Evolutionary conservation across 2,329 filamentous ascomycete genomes (phyloP).

Genomic region (Corinectria fuckeliana): DNA sequence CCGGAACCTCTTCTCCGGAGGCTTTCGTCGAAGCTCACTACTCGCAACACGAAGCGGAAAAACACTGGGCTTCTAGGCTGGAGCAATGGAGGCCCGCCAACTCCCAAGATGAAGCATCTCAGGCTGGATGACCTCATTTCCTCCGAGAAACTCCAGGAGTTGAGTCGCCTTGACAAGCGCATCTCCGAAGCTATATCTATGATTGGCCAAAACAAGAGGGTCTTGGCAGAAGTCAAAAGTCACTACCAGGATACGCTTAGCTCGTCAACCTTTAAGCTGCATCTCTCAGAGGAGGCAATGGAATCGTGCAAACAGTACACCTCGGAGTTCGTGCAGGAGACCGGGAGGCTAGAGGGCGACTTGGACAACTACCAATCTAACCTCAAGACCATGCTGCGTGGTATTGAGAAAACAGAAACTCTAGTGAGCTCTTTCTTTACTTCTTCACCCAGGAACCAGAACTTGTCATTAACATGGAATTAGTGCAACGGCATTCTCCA

Average conservation of each 20-base stretch:
- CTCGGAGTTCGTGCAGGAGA: background rate
- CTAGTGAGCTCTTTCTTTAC: background rate
- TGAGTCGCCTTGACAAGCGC: background rate
- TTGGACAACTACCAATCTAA: slow-evolving; percentile 9
- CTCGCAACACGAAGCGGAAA: background rate
- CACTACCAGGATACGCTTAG: background rate
- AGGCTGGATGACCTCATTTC: background rate
- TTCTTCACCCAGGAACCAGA: fast-evolving
- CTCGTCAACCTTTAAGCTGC: background rate
- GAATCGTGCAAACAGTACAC: background rate
- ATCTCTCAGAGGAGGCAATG: background rate
- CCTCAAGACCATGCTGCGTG: background rate
- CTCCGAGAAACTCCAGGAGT: background rate
- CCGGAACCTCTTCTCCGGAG: background rate
- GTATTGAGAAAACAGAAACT: slow-evolving; percentile 1
- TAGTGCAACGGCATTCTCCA: slow-evolving; percentile 14
- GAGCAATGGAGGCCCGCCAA: background rate
- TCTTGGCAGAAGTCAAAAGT: background rate
- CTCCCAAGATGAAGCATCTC: background rate
- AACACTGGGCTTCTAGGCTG: background rate
- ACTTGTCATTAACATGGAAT: background rate
- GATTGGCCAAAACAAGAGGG: slow-evolving; percentile 2
- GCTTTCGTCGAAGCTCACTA: background rate
- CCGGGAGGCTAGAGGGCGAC: background rate
- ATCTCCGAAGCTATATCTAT: background rate